Evolutionary conservation across 257 asterid genomes (phyloP), one percentile per base, ranked within the genome.

Genomic region (Jaltomata sinuosa): DNA sequence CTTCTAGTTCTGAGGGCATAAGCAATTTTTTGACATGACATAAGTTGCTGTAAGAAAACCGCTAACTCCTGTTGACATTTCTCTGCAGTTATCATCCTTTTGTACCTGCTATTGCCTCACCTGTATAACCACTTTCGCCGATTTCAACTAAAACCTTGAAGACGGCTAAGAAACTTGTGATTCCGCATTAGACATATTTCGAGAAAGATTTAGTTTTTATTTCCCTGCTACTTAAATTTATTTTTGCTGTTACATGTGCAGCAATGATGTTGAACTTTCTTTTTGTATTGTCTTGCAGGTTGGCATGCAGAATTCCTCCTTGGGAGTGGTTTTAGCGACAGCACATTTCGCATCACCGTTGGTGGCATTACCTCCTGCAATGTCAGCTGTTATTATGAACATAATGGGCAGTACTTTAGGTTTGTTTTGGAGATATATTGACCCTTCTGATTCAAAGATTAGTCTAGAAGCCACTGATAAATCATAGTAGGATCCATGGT

Each of bases 221-320:
- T 72, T 72, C 79, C 53, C 21, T 38, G 32, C 79, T 71, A 21
- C 53, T 68, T 36, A 36, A 9, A 21, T 21, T 69, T 31, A 38
- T 38, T 72, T 69, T 42, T 72, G n/a, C 6, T 38, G 80, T 40
- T 19, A 36, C 52, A 38, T 11, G 25, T 71, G 79, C 79, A 71
- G 53, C 55, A 72, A 72, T 15, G 21, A 25, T 72, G 34, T 45
- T 74, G 34, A 3, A 74, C 40, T 74, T 72, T 25, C 22, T 74
- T 45, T 74, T 29, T 74, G 14, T 22, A 42, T 74, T 42, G 8
- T 1, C 18, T 59, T 83, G 87, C 88, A 95, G 99, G 98, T 95
- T 36, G 99, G 98, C 83, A 95, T 95, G 99, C 99, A 95, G 81
- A 95, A 95, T 85, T 95, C 99, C 5, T 95, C 98, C 18, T 59